Base-by-base conservation (phyloP, 257 asterid genomes). In the Cinchona pubescens region DNA sequence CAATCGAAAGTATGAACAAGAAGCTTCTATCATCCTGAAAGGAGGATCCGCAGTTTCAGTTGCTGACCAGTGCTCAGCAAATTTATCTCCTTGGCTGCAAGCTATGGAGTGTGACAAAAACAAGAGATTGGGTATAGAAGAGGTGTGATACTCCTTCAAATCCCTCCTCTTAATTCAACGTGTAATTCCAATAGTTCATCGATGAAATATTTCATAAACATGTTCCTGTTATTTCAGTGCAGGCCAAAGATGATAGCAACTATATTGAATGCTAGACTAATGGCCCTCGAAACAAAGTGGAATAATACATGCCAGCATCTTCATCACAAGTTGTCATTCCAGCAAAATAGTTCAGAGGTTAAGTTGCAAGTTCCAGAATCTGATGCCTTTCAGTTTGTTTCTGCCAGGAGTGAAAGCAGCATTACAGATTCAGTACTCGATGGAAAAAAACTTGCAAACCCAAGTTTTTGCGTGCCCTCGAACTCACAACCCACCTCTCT, bases 221-320 rank as follows among this genome's bases (percentile, higher is more conserved):
- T 84, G 83, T 82, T 67, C 74, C 84, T 82, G 72, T 92, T 80
- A 86, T 84, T 89, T 81, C 98, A 90, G 98, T 86, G 94, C 99
- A 94, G 99, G 90, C 86, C 77, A 85, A 84, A 84, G 90, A 89
- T 83, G 93, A 81, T 79, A 79, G 75, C n/a, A 71, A 68, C 82
- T 74, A 71, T 90, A 48, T 75, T 84, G 82, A 92, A 86, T 83
- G 90, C 90, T 67, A 82, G 86, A 78, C 70, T 85, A 29, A 67
- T 49, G 85, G 94, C 86, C 14, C 77, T 91, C 76, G 86, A 85
- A 72, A 85, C 82, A 80, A 94, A 94, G 83, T 94, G 99, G 99
- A 88, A 76, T 63, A 96, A 90, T 79, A 92, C 89, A 64, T 94
- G 99, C 77, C 91, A 82, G 70, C 87, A 82, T 75, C 93, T 90